These are phyloP conservation scores for Gastrodia elata DNA, from an alignment of 106 monocot genomes.

Conservation along the genomic window DNA sequence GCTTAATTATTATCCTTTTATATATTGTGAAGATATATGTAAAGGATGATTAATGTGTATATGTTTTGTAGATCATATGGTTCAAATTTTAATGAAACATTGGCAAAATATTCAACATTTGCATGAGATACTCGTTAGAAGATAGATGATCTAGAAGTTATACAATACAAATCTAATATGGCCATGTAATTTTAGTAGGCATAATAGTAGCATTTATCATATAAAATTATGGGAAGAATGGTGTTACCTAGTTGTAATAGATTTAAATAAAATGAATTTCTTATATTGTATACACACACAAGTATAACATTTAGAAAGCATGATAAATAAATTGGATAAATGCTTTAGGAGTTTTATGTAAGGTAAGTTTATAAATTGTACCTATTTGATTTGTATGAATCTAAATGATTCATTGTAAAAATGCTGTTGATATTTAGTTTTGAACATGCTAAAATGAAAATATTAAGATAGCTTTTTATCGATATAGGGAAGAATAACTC, in stretches of 20 bases:
- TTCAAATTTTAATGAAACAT: too few species aligned
- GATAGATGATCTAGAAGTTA: too few species aligned
- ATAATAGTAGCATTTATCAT: too few species aligned
- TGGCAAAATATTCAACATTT: too few species aligned
- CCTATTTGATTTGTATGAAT: background rate
- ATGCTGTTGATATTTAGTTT: background rate
- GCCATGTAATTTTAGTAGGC: too few species aligned
- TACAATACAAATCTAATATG: too few species aligned
- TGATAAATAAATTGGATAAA: background rate
- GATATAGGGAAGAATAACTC: background rate
- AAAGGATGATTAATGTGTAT: too few species aligned
- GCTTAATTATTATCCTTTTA: too few species aligned
- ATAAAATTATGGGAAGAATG: background rate
- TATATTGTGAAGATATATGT: too few species aligned
- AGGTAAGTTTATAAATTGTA: background rate
- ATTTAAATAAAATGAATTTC: background rate
- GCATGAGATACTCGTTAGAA: too few species aligned
- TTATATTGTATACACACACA: background rate
- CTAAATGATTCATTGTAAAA: background rate
- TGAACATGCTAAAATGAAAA: background rate
- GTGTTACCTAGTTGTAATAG: background rate
- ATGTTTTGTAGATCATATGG: too few species aligned
- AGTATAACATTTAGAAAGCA: background rate
- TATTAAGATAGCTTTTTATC: background rate
- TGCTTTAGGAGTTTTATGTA: background rate